phyloP scores from a whole-genome alignment of 2,329 filamentous ascomycete species.

The Pseudocercospora crystallina region DNA sequence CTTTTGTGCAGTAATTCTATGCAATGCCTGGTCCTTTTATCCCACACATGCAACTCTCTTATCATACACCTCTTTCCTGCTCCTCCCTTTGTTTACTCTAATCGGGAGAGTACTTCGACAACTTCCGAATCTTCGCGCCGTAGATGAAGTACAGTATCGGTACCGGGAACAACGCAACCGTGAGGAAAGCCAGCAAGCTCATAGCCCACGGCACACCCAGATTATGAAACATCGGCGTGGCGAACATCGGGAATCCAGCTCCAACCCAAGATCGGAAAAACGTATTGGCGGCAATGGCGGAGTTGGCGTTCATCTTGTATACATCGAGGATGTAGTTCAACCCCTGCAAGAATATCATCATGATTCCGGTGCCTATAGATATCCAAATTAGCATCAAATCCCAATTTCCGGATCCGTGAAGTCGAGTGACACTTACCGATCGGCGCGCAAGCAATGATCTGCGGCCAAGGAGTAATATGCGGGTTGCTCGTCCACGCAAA shows the following conservation, averaged over 20 bases:
- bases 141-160: constrained; percentile 31
- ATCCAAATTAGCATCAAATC: too few species aligned
- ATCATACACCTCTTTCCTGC: neutral
- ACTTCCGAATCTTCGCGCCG: constrained; percentile 27
- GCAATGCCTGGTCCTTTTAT: too few species aligned
- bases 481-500: constrained; percentile 45
- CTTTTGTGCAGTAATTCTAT: neutral
- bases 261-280: constrained; percentile 33
- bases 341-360: constrained; percentile 39
- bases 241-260: constrained; percentile 37
- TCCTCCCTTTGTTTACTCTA: neutral
- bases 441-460: constrained; percentile 41
- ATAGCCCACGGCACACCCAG: constrained; percentile 35
- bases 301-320: constrained; percentile 40
- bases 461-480: constrained; percentile 41
- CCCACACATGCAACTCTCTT: neutral
- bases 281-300: constrained; percentile 38
- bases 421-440: constrained; percentile 35
- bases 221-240: constrained; percentile 35
- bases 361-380: constrained; percentile 35
- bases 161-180: constrained; percentile 28
- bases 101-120: constrained; percentile 17
- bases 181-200: constrained; percentile 34
- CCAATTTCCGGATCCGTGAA: too few species aligned
- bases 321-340: constrained; percentile 50